Base-by-base conservation (phyloP, 2,329 filamentous ascomycete species). In the Trichoderma hamatum region DNA sequence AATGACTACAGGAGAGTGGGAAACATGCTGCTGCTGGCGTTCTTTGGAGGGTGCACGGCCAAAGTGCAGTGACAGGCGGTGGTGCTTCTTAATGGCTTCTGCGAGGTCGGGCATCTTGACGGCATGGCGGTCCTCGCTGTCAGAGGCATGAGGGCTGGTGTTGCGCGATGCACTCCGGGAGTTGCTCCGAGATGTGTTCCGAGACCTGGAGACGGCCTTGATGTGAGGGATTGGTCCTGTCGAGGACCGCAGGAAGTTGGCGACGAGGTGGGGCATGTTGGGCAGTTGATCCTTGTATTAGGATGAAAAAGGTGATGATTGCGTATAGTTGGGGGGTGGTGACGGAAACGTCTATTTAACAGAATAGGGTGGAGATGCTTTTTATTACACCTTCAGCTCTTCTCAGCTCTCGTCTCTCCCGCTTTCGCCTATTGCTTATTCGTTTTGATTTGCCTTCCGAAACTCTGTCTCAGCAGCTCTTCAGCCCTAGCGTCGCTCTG, bases 251-350 rank as follows among this genome's bases (percentile, higher is more conserved):
- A 88, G 82, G 78, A 89, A 88, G 76, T 82, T 85, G 75, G 84
- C 80, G 72, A 89, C 86, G 70, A 84, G 81, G 80, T 88, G 85
- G 75, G 86, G 86, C 86, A 88, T 89, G 65, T 75, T 81, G 75
- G 30, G 75, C 81, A 75, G 34, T 26, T 34, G 54, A 28, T 24
- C 16, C 24, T n/a, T 43, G 19, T 43, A 7, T 19, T n/a, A n/a
- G 39, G 19, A 43, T 14, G 59, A 19, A 16, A 30, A 11, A 51
- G 49, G 10, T 63, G 59, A 46, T 49, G 63, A 52, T 58, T 66
- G 36, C 39, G 52, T 46, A 24, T 61, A 63, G 32, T n/a, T 52
- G 43, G 19, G 54, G 36, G 51, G 63, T 58, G 34, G 36, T 56
- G 63, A 59, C 63, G 63, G 49, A 67, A 51, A 36, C 54, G 63